Evolutionary conservation across 495 filamentous ascomycete species (phyloP), one percentile per base, ranked within the genome.

Genomic region (Penicillium crystallinum): DNA sequence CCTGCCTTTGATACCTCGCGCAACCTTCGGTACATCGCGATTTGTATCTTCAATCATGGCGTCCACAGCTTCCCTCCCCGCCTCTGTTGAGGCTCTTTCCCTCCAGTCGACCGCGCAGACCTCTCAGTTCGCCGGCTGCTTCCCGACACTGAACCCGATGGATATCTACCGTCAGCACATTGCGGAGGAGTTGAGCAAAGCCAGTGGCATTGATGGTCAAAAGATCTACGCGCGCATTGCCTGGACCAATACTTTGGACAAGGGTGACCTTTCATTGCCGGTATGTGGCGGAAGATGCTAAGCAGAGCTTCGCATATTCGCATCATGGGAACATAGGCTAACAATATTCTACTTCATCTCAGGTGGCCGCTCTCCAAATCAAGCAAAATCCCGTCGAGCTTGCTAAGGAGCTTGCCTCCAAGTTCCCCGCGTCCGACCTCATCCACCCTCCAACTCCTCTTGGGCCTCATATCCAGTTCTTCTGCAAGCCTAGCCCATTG

Each of bases 131-230:
- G 50, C 70, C 29, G 64, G 63, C 58, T 76, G 70, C 64, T 82
- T 71, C 54, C 88, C 91, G 19, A 77, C 85, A 9, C 52, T 82
- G 61, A 98, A 98, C 74, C 87, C 89, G 19, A 77, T 90, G 51
- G 92, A 98, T 66, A 74, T 95, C 53, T 97, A 92, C 77, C 81
- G 93, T 35, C 81, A 86, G 44, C 89, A 95, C 56, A 84, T 97
- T 55, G 79, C 88, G 48, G 77, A 87, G 38, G 76, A 86, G 29
- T 74, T 98, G 27, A 77, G 80, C n/a, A 73, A 79, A n/a, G 78
- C 87, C 43, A 83, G 85, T 17, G 87, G 81, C 9, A 84, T 92
- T 43, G 87, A 92, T 39, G 59, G 82, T 3, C 77, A 77, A 42
- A 81, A 90, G 64, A 89, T 98, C 63, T 95, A 88, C 61, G 74